Percentiles rank a stretch among this genome's conserved stretches.
phyloP scores from a whole-genome alignment of 2,329 filamentous ascomycete species.

The Aspergillus chevalieri region DNA sequence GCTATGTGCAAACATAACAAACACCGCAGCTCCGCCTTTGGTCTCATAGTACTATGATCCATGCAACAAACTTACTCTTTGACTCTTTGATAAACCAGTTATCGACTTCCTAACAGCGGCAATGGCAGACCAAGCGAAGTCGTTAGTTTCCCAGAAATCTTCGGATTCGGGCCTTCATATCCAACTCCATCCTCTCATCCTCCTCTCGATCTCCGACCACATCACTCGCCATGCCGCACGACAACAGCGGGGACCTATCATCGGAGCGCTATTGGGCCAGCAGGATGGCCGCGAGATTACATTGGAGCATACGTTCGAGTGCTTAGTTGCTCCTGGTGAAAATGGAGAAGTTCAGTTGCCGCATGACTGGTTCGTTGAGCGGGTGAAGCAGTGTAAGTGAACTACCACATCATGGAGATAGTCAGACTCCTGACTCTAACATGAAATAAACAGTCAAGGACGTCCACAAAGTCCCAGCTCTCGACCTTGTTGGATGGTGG shows the following conservation, averaged over 20 bases:
- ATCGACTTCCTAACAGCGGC: slow-evolving; percentile 8
- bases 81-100: background rate
- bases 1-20: slow-evolving; percentile 25
- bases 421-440: slow-evolving; percentile 1
- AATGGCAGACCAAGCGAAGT: slow-evolving; percentile 50
- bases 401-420: background rate
- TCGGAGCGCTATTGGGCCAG: slow-evolving; percentile 84
- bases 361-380: slow-evolving; percentile 64
- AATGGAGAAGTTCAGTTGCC: slow-evolving; percentile 60
- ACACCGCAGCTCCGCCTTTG: slow-evolving; percentile 16
- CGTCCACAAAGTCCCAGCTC: slow-evolving; percentile 75
- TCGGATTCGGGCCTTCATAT: slow-evolving; percentile 71
- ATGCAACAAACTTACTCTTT: slow-evolving; percentile 2
- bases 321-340: slow-evolving; percentile 49
- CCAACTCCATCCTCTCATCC: slow-evolving; percentile 84
- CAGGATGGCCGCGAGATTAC: slow-evolving; percentile 87
- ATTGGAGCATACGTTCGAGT: slow-evolving; percentile 89
- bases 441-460: slow-evolving; percentile 60
- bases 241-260: slow-evolving; percentile 65
- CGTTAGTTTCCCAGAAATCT: slow-evolving; percentile 61
- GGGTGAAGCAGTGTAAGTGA: slow-evolving; percentile 74
- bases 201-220: slow-evolving; percentile 94
- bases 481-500: slow-evolving; percentile 91
- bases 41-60: background rate
- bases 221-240: slow-evolving; percentile 85